Evolutionary conservation across 2,329 filamentous ascomycete species (phyloP), one percentile per base, ranked within the genome.

Genomic region (Cladosporium phlei): DNA sequence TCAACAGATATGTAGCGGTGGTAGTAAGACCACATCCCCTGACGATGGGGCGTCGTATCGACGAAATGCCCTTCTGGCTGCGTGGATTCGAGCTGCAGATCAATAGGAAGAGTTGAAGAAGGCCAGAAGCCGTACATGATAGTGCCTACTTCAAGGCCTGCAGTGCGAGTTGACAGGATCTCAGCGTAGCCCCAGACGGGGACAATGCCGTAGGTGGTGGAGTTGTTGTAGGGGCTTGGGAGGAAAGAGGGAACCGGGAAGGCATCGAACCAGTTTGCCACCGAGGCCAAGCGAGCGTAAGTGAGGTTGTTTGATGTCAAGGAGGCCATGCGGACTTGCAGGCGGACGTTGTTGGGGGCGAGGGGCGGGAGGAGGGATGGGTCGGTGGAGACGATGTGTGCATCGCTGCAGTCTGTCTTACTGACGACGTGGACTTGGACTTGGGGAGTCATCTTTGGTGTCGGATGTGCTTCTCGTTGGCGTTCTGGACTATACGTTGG

Each of bases 131-230:
- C 74, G 28, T 52, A 74, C 0, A 76, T 48, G 2, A 65, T 53
- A 1, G 62, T 61, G 5, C 67, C 71, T 2, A 48, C 35, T 1
- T 57, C 35, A 2, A 74, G 55, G 5, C 51, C 56, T 2, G 60
- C 39, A 4, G 70, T 57, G 0, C 61, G 73, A n/a, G 65, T 70
- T 3, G 70, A 68, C 5, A 69, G 34, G 4, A 75, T 65, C 19
- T 64, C 58, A 6, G 65, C 72, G 45, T 69, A 73, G 0, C 74
- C 74, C 72, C 73, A 76, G n/a, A 66, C 69, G 30, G 69, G 68
- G 10, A 71, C 69, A 48, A 73, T 70, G 3, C 71, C 72, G 61
- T 71, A 75, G n/a, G 56, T 54, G 2, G 57, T 34, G 3, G 40
- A 24, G 53, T 75, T 63, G 52, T 68, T 65, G 56, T 64, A 67